Evolutionary conservation across 2,329 filamentous ascomycete species (phyloP).

Genomic region (Madurella fahalii): DNA sequence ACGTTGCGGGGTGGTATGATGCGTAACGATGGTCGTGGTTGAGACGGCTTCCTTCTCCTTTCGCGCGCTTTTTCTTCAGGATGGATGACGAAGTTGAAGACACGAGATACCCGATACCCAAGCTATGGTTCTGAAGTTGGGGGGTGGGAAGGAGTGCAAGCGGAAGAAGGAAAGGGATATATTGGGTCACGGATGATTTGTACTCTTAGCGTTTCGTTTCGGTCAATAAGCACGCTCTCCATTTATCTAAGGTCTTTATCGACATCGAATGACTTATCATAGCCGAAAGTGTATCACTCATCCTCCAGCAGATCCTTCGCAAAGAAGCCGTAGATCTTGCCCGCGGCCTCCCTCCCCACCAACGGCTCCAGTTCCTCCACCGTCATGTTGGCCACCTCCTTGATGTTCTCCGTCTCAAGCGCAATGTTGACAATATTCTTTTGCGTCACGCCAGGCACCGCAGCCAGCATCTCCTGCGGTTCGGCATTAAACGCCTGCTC

Average conservation of each 20-base stretch:
- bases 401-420: constrained; percentile 68
- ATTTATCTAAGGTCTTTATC: background rate
- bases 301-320: constrained; percentile 58
- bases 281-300: constrained; percentile 25
- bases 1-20: too few relatives aligned
- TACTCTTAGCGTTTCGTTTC: too few relatives aligned
- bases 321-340: constrained; percentile 79
- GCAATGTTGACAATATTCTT: constrained; percentile 72
- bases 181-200: background rate
- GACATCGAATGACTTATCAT: background rate
- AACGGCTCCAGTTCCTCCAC: constrained; percentile 66
- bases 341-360: constrained; percentile 72
- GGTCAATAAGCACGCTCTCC: background rate
- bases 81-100: background rate
- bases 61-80: background rate
- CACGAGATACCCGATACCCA: constrained; percentile 16
- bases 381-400: constrained; percentile 83
- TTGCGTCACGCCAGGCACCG: constrained; percentile 78
- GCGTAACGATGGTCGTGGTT: too few relatives aligned
- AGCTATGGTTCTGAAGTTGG: background rate
- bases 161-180: background rate
- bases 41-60: background rate
- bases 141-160: background rate
- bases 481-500: constrained; percentile 75
- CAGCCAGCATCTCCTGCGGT: constrained; percentile 84